Conservation (phyloP, 2,329 filamentous ascomycete genomes). For the Diplodia corticola region DNA sequence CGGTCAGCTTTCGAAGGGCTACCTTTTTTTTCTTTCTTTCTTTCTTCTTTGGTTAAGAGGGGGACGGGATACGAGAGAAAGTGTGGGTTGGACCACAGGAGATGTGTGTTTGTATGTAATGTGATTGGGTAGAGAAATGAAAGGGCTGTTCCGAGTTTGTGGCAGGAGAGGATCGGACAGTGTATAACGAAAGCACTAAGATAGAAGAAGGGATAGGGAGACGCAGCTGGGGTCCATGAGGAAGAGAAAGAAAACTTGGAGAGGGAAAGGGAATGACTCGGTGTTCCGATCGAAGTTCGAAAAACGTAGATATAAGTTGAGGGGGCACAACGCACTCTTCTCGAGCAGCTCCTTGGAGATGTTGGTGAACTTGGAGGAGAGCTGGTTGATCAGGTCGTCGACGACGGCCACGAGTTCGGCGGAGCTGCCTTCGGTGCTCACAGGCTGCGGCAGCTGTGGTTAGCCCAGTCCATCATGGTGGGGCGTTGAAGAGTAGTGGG, state of each 20-base stretch:
- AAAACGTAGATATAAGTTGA: not conserved
- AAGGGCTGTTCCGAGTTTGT: too few relatives aligned
- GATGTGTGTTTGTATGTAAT: too few relatives aligned
- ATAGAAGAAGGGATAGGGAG: too few relatives aligned
- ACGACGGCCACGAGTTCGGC: constrained; percentile 75
- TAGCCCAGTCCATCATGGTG: constrained; percentile 29
- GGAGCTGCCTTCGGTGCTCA: constrained; percentile 26
- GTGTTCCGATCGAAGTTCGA: too few relatives aligned
- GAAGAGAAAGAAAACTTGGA: not conserved
- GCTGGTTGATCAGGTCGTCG: constrained; percentile 80
- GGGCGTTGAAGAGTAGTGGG: too few relatives aligned
- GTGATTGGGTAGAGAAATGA: too few relatives aligned
- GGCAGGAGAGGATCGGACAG: too few relatives aligned
- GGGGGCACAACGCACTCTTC: constrained; percentile 68
- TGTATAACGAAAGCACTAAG: too few relatives aligned
- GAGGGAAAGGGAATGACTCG: not conserved
- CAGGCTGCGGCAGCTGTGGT: not conserved
- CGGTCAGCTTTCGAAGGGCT: not conserved
- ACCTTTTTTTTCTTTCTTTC: too few relatives aligned
- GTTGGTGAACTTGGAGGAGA: constrained; percentile 81
- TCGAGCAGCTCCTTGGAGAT: constrained; percentile 85
- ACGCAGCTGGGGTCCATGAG: not conserved
- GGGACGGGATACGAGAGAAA: too few relatives aligned
- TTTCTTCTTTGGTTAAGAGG: not conserved
- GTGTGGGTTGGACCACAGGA: too few relatives aligned